These are phyloP conservation scores for Stephanodiscus minutulus DNA, from an alignment of 108 stramenopile species.

Conservation along the genomic window DNA sequence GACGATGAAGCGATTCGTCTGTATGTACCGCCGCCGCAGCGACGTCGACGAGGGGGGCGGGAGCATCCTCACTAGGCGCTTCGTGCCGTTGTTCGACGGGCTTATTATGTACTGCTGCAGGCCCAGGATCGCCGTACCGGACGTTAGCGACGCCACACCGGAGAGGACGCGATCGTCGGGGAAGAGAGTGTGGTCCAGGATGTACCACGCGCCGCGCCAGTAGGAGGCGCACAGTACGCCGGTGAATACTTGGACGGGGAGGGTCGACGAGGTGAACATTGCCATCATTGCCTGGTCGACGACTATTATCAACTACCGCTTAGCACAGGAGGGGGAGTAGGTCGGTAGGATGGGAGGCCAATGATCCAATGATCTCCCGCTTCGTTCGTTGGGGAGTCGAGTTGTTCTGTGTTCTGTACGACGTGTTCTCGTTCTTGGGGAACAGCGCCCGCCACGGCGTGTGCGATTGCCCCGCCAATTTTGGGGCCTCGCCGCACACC, in stretches of 20 bases:
- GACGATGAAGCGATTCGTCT: conserved; percentile 52
- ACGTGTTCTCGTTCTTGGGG: too few species aligned
- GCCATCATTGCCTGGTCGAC: too few species aligned
- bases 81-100: conserved; percentile 38
- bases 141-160: conserved; percentile 38
- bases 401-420: too few species aligned
- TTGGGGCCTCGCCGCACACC: too few species aligned
- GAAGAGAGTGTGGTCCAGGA: conserved; percentile 68
- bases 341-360: too few species aligned
- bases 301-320: too few species aligned
- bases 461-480: too few species aligned
- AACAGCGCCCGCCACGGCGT: too few species aligned
- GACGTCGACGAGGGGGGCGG: conserved; percentile 15
- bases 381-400: too few species aligned
- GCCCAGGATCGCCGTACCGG: conserved; percentile 46
- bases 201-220: conserved; percentile 77
- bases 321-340: too few species aligned
- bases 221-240: conserved; percentile 43
- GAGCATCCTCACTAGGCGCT: conserved; percentile 12
- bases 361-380: too few species aligned
- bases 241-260: conserved; percentile 32
- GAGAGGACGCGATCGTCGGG: conserved; percentile 44
- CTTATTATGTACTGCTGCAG: conserved; percentile 52
- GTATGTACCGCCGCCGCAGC: conserved; percentile 13
- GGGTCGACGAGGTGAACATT: conserved; percentile 1